Conservation (phyloP, 768 basidiomycete species). For the Tulasnella sp. region DNA sequence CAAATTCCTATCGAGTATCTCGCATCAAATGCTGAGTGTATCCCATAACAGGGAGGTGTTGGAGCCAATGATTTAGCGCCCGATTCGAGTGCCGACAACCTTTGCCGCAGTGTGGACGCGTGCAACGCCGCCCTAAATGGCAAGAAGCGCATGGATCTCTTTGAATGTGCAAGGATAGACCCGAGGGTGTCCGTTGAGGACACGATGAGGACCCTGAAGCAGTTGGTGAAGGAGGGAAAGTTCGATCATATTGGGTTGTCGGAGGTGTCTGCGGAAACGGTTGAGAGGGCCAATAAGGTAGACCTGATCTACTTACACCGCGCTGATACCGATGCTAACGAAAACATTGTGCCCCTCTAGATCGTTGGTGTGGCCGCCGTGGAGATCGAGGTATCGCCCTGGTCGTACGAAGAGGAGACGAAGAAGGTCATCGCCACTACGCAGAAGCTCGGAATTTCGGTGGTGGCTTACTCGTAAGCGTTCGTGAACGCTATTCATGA, state of each 20-base stretch:
- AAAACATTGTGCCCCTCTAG: background rate
- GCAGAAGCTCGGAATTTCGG: slow-evolving; percentile 42
- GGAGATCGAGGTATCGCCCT: slow-evolving; percentile 33
- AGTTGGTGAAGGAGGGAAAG: slow-evolving; percentile 43
- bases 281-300: slow-evolving; percentile 32
- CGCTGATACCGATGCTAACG: background rate
- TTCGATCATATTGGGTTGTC: slow-evolving; percentile 52
- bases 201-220: slow-evolving; percentile 31
- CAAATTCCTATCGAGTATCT: too few species aligned
- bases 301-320: background rate
- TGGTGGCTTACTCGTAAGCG: slow-evolving; percentile 46
- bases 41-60: slow-evolving; percentile 4
- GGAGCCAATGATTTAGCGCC: background rate
- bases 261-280: slow-evolving; percentile 41
- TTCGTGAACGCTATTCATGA: background rate
- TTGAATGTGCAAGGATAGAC: slow-evolving; percentile 43
- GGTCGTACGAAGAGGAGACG: slow-evolving; percentile 27
- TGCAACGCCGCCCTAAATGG: slow-evolving; percentile 38
- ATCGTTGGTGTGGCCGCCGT: slow-evolving; percentile 28
- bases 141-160: slow-evolving; percentile 50
- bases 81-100: slow-evolving; percentile 27
- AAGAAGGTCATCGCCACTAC: slow-evolving; percentile 38
- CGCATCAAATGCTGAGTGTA: too few species aligned
- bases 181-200: slow-evolving; percentile 38
- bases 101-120: slow-evolving; percentile 39